Conservation (phyloP, 2,329 filamentous ascomycete genomes). For the Fusarium sp. region DNA sequence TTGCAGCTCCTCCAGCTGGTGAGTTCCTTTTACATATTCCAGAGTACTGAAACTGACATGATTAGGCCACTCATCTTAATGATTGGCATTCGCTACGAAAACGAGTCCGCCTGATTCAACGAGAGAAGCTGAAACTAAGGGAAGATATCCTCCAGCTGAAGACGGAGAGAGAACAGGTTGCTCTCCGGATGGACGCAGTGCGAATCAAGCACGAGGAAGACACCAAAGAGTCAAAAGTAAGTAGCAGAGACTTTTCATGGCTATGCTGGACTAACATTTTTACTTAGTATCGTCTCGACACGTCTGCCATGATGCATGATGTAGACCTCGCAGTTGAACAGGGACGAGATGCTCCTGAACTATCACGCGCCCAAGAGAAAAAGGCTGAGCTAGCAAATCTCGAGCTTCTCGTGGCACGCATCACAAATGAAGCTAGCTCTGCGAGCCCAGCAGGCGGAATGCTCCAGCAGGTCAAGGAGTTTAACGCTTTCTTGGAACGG, state of each 20-base stretch:
- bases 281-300: conserved; percentile 57
- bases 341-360: conserved; percentile 59
- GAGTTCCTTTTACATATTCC: conserved; percentile 40
- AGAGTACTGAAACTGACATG: conserved; percentile 11
- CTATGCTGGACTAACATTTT: conserved; percentile 2
- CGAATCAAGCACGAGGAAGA: conserved; percentile 68
- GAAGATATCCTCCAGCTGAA: conserved; percentile 70
- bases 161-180: conserved; percentile 70
- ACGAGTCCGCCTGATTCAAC: conserved; percentile 66
- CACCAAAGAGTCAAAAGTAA: conserved; percentile 62
- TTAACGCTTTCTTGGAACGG: conserved; percentile 72
- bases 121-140: conserved; percentile 66
- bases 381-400: conserved; percentile 65
- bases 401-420: conserved; percentile 65
- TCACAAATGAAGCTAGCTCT: conserved; percentile 65
- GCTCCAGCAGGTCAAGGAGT: conserved; percentile 67
- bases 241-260: conserved; percentile 21
- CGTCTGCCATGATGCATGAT: conserved; percentile 70
- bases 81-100: conserved; percentile 67
- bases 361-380: conserved; percentile 58
- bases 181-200: conserved; percentile 71
- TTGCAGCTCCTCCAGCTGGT: conserved; percentile 69
- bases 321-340: conserved; percentile 68
- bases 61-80: conserved; percentile 68
- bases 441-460: conserved; percentile 61